These are phyloP conservation scores for Plasmodium malariae DNA, from an alignment of 169 alveolate species.

Conservation along the genomic window DNA sequence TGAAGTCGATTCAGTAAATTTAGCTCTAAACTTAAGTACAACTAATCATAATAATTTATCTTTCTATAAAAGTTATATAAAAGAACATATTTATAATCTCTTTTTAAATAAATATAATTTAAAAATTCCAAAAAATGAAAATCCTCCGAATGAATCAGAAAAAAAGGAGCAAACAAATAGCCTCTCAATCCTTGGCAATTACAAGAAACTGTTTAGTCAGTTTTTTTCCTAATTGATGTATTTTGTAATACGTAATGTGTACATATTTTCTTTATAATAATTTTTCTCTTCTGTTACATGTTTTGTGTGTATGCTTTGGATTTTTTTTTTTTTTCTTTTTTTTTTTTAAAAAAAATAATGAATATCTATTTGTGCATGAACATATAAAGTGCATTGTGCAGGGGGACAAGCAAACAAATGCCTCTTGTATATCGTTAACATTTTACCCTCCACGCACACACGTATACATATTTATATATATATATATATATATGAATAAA, in stretches of 20 bases:
- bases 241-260: background rate
- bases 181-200: constrained; percentile 18
- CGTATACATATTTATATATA: no score
- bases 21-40: constrained; percentile 9
- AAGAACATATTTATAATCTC: constrained; percentile 42
- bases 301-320: no score
- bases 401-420: no score
- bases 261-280: no score
- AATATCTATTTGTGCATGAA: no score
- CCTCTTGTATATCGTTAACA: no score
- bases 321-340: no score
- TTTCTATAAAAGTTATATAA: constrained; percentile 45
- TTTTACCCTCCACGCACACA: no score
- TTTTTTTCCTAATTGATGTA: constrained; percentile 2
- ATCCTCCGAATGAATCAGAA: background rate
- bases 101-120: constrained; percentile 32
- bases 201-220: constrained; percentile 10
- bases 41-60: constrained; percentile 12
- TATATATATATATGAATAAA: no score
- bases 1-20: constrained; percentile 36
- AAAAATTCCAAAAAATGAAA: background rate
- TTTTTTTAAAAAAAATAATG: no score
- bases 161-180: background rate
- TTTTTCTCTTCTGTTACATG: no score
- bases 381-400: no score